Conservation (phyloP, 148 eudicot species). For the Rhododendron ferrugineum region DNA sequence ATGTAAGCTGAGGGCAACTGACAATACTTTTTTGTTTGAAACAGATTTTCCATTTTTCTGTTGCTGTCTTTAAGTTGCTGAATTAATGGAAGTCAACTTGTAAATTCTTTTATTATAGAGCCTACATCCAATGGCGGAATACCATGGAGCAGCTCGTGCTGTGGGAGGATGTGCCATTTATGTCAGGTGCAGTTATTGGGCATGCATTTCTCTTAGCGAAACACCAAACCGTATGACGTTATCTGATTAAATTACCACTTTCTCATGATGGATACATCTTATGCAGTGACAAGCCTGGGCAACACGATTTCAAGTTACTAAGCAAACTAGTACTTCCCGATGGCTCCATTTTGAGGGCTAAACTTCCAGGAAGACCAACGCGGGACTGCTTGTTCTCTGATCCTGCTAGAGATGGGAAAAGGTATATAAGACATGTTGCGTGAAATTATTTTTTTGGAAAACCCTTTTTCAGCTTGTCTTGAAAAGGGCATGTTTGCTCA, state of each 20-base stretch:
- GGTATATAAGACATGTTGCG: constrained; percentile 22
- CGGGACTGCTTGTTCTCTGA: constrained; percentile 72
- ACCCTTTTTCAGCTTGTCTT: neutral
- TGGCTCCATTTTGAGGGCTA: constrained; percentile 78
- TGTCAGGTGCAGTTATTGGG: constrained; percentile 48
- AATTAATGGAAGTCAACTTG: neutral
- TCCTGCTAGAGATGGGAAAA: constrained; percentile 80
- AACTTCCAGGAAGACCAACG: constrained; percentile 85
- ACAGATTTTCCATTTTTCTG: neutral
- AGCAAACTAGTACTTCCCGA: constrained; percentile 83
- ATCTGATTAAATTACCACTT: neutral
- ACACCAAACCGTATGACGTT: no score
- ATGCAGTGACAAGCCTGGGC: constrained; percentile 85
- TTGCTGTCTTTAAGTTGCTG: neutral
- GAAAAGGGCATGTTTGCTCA: neutral
- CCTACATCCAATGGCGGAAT: constrained; percentile 89
- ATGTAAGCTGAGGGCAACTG: constrained; percentile 39
- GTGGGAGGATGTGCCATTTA: constrained; percentile 89
- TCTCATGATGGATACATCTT: neutral
- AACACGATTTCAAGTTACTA: constrained; percentile 69
- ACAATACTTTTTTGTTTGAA: neutral
- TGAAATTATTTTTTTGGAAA: neutral
- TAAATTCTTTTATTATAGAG: constrained; percentile 35
- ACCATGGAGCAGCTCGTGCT: constrained; percentile 92
- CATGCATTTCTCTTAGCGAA: neutral